These are phyloP conservation scores for Apiospora sp. DNA, from an alignment of 2,329 filamentous ascomycete genomes.

Conservation along the genomic window DNA sequence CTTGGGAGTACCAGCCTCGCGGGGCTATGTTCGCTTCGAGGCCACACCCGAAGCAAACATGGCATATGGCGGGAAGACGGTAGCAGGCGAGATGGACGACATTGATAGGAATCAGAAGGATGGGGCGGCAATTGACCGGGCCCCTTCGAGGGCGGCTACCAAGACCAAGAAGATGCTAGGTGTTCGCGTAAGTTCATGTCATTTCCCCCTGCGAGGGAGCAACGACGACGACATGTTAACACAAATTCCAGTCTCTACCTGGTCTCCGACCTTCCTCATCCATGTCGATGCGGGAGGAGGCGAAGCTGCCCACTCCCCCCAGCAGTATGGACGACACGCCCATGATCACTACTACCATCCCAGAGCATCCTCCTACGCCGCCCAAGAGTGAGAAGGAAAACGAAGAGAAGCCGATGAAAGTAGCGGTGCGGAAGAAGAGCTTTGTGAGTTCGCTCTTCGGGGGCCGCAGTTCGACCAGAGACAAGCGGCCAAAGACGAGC, in stretches of 20 bases:
- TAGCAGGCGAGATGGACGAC: constrained; percentile 72
- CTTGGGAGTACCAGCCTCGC: constrained; percentile 69
- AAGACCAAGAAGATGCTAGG: constrained; percentile 25
- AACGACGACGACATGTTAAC: background rate
- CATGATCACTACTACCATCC: constrained; percentile 38
- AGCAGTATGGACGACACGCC: constrained; percentile 39
- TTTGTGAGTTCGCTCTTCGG: constrained; percentile 41
- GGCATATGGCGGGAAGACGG: constrained; percentile 74
- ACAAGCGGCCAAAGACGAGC: constrained; percentile 21
- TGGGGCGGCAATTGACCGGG: constrained; percentile 33
- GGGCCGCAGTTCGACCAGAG: constrained; percentile 26
- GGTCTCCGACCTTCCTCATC: constrained; percentile 40
- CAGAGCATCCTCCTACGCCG: constrained; percentile 32
- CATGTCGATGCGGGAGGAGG: constrained; percentile 25
- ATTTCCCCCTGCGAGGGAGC: constrained; percentile 24
- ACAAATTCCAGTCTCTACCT: constrained; percentile 38
- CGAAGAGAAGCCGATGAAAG: constrained; percentile 36
- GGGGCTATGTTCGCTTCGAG: constrained; percentile 78
- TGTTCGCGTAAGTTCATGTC: constrained; percentile 34
- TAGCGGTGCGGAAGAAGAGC: constrained; percentile 40
- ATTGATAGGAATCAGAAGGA: constrained; percentile 48
- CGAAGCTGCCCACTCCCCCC: constrained; percentile 38
- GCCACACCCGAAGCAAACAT: constrained; percentile 75
- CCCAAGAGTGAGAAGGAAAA: constrained; percentile 35
- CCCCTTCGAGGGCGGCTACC: constrained; percentile 21